Evolutionary conservation across 2,329 filamentous ascomycete genomes (phyloP), one percentile per base, ranked within the genome.

Genomic region (Dissoconium aciculare): DNA sequence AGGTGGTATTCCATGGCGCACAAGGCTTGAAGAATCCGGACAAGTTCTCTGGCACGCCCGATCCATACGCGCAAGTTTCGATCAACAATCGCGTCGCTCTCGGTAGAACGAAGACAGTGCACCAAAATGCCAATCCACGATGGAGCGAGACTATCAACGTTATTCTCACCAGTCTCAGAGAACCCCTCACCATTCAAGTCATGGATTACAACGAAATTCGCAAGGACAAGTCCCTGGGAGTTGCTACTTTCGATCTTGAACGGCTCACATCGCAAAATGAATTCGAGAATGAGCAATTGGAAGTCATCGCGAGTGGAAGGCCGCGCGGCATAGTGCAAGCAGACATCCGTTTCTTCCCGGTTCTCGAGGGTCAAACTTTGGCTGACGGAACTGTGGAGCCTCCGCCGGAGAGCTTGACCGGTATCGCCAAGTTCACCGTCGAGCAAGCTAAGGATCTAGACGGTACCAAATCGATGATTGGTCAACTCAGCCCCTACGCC

Each of bases 111-210:
- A 94, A 95, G 67, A 80, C 74, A 2, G 62, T 94, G 38, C 71
- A 77, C 37, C 83, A 94, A 49, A 89, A 78, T 33, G 63, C 76
- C 30, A 91, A 83, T 49, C 89, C 89, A 5, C 72, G 78, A 46
- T 98, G 89, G 89, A 91, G 89, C 49, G 87, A 98, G 59, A 98
- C 89, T 0, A 74, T 94, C 51, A 94, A 94, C 53, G 73, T 95
- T 45, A 89, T 98, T 41, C 67, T 98, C 42, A 92, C 83, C 2
- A 92, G 83, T 3, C 78, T 92, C 51, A 80, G 79, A 35, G 89
- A 98, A 52, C 69, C 78, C 15, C 65, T 98, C 33, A 89, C 87
- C 13, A 68, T 98, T 33, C 73, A 79, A 33, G 55, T 93, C 16
- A 93, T 75, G 48, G 89, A 98, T 55, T 94, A 77, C 67, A 98